Evolutionary conservation across 768 basidiomycete species (phyloP).

Genomic region (Amyloporia xantha): DNA sequence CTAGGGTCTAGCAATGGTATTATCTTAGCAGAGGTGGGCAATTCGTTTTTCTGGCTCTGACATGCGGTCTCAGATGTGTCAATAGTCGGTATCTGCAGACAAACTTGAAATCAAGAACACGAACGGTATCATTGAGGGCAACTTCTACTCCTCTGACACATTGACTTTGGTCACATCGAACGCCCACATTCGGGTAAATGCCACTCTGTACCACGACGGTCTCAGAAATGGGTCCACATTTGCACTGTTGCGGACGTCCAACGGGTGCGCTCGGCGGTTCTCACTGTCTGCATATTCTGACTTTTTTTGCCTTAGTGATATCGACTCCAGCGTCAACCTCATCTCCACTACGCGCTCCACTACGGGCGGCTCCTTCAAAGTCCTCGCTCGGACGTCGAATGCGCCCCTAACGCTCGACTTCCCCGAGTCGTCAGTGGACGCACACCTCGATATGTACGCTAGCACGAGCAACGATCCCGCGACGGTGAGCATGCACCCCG

Average conservation of each 20-base stretch:
- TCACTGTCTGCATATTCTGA: not conserved
- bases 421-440: conserved; percentile 28
- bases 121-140: conserved; percentile 41
- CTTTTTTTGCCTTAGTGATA: conserved; percentile 6
- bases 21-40: conserved; percentile 8
- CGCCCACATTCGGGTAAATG: conserved; percentile 29
- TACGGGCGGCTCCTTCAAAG: conserved; percentile 26
- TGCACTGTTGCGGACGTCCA: conserved; percentile 31
- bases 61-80: no score
- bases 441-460: conserved; percentile 26
- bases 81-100: conserved; percentile 28
- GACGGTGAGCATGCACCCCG: conserved; percentile 25
- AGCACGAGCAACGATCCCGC: conserved; percentile 31
- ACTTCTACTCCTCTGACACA: conserved; percentile 29
- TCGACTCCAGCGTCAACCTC: conserved; percentile 17
- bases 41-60: no score
- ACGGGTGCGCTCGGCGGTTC: conserved; percentile 34
- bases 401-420: conserved; percentile 24
- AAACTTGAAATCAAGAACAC: conserved; percentile 27
- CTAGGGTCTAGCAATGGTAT: not conserved
- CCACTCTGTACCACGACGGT: conserved; percentile 31
- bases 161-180: conserved; percentile 35
- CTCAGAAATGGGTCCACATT: conserved; percentile 17
- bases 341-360: conserved; percentile 5
- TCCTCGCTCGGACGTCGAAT: conserved; percentile 29